Conservation (phyloP, 2,329 filamentous ascomycete genomes). For the Apiospora arundinis region DNA sequence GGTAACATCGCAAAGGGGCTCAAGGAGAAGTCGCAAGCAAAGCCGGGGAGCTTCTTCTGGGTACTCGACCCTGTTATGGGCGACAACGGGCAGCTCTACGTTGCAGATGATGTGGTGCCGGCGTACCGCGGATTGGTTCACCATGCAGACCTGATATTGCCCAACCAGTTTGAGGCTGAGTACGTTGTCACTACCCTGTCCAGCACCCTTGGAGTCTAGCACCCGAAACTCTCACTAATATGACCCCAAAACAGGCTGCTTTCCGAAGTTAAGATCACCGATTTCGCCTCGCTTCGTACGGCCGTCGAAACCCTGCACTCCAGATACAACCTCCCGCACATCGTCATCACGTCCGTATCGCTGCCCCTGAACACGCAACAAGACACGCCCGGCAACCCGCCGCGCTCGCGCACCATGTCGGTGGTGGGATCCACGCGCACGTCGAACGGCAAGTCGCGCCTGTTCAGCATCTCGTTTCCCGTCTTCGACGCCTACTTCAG, state of each 20-base stretch:
- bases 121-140: constrained; percentile 82
- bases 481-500: constrained; percentile 93
- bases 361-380: constrained; percentile 71
- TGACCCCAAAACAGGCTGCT: constrained; percentile 66
- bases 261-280: constrained; percentile 82
- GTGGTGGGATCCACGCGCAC: constrained; percentile 74
- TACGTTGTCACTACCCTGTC: constrained; percentile 50
- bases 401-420: constrained; percentile 54
- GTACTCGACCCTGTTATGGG: constrained; percentile 98
- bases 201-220: not conserved
- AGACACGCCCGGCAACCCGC: constrained; percentile 55
- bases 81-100: constrained; percentile 90
- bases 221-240: not conserved
- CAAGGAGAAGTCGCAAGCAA: constrained; percentile 64
- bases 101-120: constrained; percentile 88
- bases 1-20: constrained; percentile 85
- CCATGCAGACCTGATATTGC: constrained; percentile 88
- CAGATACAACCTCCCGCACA: constrained; percentile 79
- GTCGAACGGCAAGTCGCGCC: constrained; percentile 69
- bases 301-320: constrained; percentile 82
- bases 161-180: constrained; percentile 98
- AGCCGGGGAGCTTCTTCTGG: constrained; percentile 88
- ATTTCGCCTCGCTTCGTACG: constrained; percentile 72
- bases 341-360: constrained; percentile 90
- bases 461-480: constrained; percentile 88